phyloP scores from a whole-genome alignment of 805 yeast species.

The Torulaspora franciscae region DNA sequence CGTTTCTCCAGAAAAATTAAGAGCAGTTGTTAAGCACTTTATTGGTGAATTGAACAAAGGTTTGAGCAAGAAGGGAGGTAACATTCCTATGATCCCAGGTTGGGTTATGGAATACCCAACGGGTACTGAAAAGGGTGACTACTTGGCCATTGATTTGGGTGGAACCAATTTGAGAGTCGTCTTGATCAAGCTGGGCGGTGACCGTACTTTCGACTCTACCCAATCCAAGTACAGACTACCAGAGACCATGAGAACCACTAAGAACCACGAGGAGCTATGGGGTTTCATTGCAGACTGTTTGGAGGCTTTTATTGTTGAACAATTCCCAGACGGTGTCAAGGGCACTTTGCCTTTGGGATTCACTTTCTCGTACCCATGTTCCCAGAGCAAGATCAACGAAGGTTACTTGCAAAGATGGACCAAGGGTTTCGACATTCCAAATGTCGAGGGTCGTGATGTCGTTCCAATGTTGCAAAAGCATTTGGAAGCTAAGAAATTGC shows the following conservation, averaged over 20 bases:
- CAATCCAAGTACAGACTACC: conserved; percentile 87
- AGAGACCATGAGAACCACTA: conserved; percentile 68
- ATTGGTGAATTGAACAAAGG: conserved; percentile 78
- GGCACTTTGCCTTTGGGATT: conserved; percentile 76
- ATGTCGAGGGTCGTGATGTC: conserved; percentile 91
- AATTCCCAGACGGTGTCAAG: conserved; percentile 63
- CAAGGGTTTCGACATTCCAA: conserved; percentile 90
- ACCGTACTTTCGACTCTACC: conserved; percentile 74
- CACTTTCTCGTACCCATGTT: conserved; percentile 89
- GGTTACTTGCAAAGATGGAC: conserved; percentile 96
- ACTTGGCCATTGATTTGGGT: conserved; percentile 91
- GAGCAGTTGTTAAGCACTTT: conserved; percentile 68
- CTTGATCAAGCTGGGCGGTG: conserved; percentile 76
- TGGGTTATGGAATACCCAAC: conserved; percentile 95
- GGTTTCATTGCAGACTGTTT: conserved; percentile 81
- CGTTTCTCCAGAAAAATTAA: conserved; percentile 55
- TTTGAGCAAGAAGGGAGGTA: conserved; percentile 66
- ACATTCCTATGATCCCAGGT: conserved; percentile 94
- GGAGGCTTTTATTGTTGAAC: conserved; percentile 59
- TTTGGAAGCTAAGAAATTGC: conserved; percentile 56
- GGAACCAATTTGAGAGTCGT: conserved; percentile 96
- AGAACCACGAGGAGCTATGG: conserved; percentile 66
- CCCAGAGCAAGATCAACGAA: conserved; percentile 74
- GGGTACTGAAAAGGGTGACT: conserved; percentile 86
- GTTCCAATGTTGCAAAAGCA: conserved; percentile 85